Evolutionary conservation across 352 stramenopile genomes (phyloP), one percentile per base, ranked within the genome.

Genomic region (Pythium coloratum): DNA sequence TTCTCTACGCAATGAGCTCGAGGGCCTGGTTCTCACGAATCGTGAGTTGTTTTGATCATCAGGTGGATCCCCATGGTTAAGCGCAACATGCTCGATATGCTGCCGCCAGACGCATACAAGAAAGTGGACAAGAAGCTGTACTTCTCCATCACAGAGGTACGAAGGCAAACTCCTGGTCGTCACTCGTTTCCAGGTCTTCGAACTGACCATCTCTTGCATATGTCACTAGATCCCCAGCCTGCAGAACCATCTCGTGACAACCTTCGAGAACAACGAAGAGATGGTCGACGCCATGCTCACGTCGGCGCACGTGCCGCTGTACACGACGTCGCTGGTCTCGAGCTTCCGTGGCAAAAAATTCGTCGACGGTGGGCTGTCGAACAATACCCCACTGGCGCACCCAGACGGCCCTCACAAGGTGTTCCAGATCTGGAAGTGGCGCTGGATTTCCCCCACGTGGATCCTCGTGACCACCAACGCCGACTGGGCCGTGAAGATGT

Each of bases 381-480:
- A 86, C 74, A 90, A 94, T 64, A 65, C 75, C 55, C 86, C 84
- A 38, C 69, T 92, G 24, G 73, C 73, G 55, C 75, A 86, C 59
- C 83, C 76, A 1, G 70, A 89, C 9, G 64, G 67, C 28, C 76
- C 84, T 16, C 76, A 90, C 68, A 89, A 91, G 62, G 82, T 92
- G 60, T 88, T 94, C 58, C 84, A 94, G 70, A 89, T 94, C 75
- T 88, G 82, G 77, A 89, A 91, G 55, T 92, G 86, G 86, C 82
- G 86, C 56, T 89, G 84, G 79, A 82, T 94, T 72, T 76, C 71
- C 40, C 86, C 86, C 14, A 82, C 84, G 42, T 94, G 84, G 84
- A 40, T 94, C 16, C 77, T 92, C 30, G 80, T 94, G 56, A 92
- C 81, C 20, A 94, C 84, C 2, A 83, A 86, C 64, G 76, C 80